Conservation (phyloP, 2,329 filamentous ascomycete species). For the Karstenula rhodostoma region DNA sequence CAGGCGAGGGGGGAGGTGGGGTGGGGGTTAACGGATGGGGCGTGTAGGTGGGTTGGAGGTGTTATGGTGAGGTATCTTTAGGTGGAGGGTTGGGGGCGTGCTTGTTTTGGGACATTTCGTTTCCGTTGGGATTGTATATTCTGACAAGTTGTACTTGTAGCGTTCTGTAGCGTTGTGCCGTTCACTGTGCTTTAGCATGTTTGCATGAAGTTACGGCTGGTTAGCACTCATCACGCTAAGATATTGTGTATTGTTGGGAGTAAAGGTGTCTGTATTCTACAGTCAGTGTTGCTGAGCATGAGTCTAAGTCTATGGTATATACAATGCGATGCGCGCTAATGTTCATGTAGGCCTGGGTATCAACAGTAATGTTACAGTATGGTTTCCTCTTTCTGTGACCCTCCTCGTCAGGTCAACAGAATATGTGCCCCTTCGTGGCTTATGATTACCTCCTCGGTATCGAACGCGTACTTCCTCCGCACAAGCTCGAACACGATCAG, state of each 20-base stretch:
- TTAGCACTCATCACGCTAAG: not conserved
- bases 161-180: not conserved
- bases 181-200: not conserved
- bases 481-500: conserved; percentile 82
- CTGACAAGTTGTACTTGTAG: not conserved
- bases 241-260: not conserved
- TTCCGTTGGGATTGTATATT: not conserved
- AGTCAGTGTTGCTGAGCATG: not conserved
- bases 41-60: not conserved
- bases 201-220: not conserved
- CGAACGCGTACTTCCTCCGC: conserved; percentile 73
- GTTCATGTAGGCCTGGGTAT: conserved; percentile 29
- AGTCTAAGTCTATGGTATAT: conserved; percentile 13
- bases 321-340: conserved; percentile 12
- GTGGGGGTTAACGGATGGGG: not conserved
- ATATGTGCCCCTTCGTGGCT: conserved; percentile 75
- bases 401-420: conserved; percentile 58
- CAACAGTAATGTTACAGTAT: conserved; percentile 15
- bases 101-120: not conserved
- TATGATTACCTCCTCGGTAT: conserved; percentile 61
- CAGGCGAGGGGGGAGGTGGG: conserved; percentile 9
- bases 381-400: not conserved
- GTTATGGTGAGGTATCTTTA: not conserved
- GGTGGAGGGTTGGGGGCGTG: too few relatives aligned
- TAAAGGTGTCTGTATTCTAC: conserved; percentile 7